Conservation (phyloP, 2,329 filamentous ascomycete genomes). For the Thelonectria olida region DNA sequence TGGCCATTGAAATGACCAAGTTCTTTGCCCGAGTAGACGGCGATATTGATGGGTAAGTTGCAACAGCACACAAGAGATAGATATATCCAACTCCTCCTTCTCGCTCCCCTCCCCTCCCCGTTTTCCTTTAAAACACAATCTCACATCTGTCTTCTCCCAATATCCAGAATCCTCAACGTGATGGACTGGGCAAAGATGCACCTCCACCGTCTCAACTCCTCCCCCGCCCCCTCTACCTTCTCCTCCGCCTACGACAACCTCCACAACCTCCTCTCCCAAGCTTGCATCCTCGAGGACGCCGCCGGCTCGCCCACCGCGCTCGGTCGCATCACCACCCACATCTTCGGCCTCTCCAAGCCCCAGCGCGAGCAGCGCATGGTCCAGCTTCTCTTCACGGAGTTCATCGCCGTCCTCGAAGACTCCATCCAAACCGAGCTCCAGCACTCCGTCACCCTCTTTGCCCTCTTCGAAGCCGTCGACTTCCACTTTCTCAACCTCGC, state of each 20-base stretch:
- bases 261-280: constrained; percentile 76
- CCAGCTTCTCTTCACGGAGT: constrained; percentile 85
- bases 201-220: constrained; percentile 72
- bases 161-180: constrained; percentile 79
- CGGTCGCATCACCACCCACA: constrained; percentile 72
- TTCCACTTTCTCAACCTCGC: constrained; percentile 89
- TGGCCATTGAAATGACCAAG: constrained; percentile 85
- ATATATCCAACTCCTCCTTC: neutral
- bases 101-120: neutral
- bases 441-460: constrained; percentile 82
- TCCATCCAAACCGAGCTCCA: constrained; percentile 86
- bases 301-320: constrained; percentile 70
- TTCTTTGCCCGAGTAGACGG: constrained; percentile 96
- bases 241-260: constrained; percentile 83
- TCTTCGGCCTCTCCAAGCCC: constrained; percentile 83
- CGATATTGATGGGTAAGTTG: constrained; percentile 80
- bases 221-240: constrained; percentile 65
- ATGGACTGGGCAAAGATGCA: constrained; percentile 97
- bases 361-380: constrained; percentile 84
- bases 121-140: constrained; percentile 5
- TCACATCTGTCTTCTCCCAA: constrained; percentile 13
- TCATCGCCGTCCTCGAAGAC: constrained; percentile 87
- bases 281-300: constrained; percentile 66
- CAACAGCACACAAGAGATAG: neutral
- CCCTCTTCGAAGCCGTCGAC: constrained; percentile 92